Percentiles rank a stretch among this genome's conserved stretches.
Evolutionary conservation across 176 grass and related monocot genomes (phyloP).

Genomic region (Musa troglodytarum): DNA sequence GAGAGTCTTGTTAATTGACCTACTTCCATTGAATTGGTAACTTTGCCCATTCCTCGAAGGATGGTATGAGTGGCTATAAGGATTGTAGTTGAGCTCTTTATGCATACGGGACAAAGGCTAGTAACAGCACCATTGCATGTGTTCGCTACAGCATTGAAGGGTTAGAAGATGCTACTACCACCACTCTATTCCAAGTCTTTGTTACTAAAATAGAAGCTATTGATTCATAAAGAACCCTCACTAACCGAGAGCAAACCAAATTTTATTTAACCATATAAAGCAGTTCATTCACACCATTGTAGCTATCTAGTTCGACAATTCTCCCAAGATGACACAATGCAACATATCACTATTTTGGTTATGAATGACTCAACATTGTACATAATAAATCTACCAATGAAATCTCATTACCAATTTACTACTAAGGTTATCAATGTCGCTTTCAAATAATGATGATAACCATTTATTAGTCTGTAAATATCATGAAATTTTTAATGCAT

Average conservation of each 20-base stretch:
- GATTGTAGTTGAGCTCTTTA: constrained; percentile 52
- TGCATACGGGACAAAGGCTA: constrained; percentile 55
- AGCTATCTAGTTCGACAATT: constrained; percentile 37
- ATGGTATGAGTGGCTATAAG: constrained; percentile 50
- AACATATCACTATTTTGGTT: constrained; percentile 70
- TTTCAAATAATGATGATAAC: constrained; percentile 45
- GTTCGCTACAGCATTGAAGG: constrained; percentile 68
- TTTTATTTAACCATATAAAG: constrained; percentile 24
- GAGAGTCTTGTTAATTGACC: constrained; percentile 67
- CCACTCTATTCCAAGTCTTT: constrained; percentile 62
- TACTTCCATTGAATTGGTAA: constrained; percentile 52
- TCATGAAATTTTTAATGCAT: constrained; percentile 80
- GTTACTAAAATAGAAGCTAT: constrained; percentile 39
- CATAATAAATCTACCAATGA: constrained; percentile 59
- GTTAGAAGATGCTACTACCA: constrained; percentile 50
- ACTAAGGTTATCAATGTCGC: constrained; percentile 31
- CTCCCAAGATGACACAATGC: constrained; percentile 73
- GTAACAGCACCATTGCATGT: constrained; percentile 58
- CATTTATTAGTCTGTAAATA: constrained; percentile 76
- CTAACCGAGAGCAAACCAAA: constrained; percentile 29
- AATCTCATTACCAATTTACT: constrained; percentile 4
- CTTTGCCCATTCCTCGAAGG: constrained; percentile 40
- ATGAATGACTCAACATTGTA: constrained; percentile 70
- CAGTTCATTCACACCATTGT: constrained; percentile 23
- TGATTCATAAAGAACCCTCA: constrained; percentile 15